Evolutionary conservation across 805 yeast species (phyloP).

Genomic region (Henningerozyma blattae): DNA sequence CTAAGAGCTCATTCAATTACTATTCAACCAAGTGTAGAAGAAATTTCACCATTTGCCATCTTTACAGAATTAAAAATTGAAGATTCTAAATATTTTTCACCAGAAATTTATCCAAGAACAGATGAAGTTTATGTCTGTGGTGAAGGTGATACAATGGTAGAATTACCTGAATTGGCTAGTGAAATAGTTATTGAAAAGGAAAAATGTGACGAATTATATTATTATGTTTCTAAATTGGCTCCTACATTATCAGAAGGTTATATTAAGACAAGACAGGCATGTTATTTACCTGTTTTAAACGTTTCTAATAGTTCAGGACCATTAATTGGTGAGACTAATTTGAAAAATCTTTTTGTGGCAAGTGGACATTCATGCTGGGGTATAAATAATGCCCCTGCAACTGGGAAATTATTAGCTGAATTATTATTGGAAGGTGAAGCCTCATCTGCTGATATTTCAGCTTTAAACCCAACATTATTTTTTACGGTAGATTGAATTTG

Average conservation of each 20-base stretch:
- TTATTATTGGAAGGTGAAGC: slow-evolving; percentile 77
- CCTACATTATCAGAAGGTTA: slow-evolving; percentile 62
- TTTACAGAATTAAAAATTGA: slow-evolving; percentile 78
- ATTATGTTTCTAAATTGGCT: slow-evolving; percentile 67
- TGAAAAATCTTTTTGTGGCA: slow-evolving; percentile 64
- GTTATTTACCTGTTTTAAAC: slow-evolving; percentile 88
- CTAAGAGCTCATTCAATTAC: slow-evolving; percentile 93
- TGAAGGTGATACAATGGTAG: slow-evolving; percentile 86
- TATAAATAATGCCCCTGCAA: slow-evolving; percentile 93
- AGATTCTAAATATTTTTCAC: slow-evolving; percentile 62
- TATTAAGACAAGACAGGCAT: slow-evolving; percentile 79
- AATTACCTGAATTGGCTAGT: slow-evolving; percentile 86
- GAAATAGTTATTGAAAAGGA: slow-evolving; percentile 80
- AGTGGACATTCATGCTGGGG: slow-evolving; percentile 99
- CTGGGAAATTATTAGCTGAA: slow-evolving; percentile 90
- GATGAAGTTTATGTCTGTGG: slow-evolving; percentile 98
- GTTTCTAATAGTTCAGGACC: slow-evolving; percentile 92
- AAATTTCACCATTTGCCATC: slow-evolving; percentile 79
- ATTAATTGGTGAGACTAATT: slow-evolving; percentile 85
- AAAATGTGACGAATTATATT: slow-evolving; percentile 79
- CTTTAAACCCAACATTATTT: slow-evolving; percentile 75
- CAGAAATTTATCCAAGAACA: slow-evolving; percentile 88
- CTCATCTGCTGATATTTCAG: slow-evolving; percentile 62
- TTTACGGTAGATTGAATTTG: slow-evolving; percentile 30
- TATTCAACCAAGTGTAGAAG: slow-evolving; percentile 60